Base-by-base conservation (phyloP, 1,139 yeast genomes). In the Candida frijolesensis region DNA sequence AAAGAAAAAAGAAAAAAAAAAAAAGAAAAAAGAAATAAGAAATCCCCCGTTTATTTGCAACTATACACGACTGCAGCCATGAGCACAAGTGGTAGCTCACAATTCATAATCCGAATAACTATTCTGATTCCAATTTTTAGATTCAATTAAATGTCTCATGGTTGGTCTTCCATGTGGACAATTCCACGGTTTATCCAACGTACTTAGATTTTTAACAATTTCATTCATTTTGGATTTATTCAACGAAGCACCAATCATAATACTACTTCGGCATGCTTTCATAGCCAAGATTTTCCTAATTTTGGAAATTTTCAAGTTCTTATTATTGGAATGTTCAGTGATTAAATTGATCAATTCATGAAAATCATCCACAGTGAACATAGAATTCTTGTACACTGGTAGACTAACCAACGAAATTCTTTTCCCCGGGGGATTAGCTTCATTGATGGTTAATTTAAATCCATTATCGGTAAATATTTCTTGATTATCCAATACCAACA, bases 121-220 rank as follows among this genome's bases (percentile, higher is more conserved):
- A 19, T 49, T 51, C 25, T 45, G 34, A 15, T 48, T 41, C 60
- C 57, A 56, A 45, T 53, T 51, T 12, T 49, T 45, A 40, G 87
- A 60, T 45, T 89, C 91, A 55, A 85, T 81, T 51, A 94, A 72
- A 66, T 94, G 98, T 51, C 99, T 76, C 87, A 94, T 83, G 1
- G 99, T 94, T 0, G 99, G 99, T 54, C 99, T 74, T 0, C 99
- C 99, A 68, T 94, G 99, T 0, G 99, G 99, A 66, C 99, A 94
- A 62, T 92, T 94, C 99, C 99, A 95, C 0, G 99, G 99, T 61
- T 89, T 89, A 55, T 91, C 94, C 37, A 95, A 71, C 0, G 67
- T 70, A 18, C 95, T 83, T 51, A 95, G 71, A 59, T 91, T 80
- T 30, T 70, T 65, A 2, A 94, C 92, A 1, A 94, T 83, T 43